Conservation (phyloP, 2,329 filamentous ascomycete genomes). For the Arachnopeziza araneosa region DNA sequence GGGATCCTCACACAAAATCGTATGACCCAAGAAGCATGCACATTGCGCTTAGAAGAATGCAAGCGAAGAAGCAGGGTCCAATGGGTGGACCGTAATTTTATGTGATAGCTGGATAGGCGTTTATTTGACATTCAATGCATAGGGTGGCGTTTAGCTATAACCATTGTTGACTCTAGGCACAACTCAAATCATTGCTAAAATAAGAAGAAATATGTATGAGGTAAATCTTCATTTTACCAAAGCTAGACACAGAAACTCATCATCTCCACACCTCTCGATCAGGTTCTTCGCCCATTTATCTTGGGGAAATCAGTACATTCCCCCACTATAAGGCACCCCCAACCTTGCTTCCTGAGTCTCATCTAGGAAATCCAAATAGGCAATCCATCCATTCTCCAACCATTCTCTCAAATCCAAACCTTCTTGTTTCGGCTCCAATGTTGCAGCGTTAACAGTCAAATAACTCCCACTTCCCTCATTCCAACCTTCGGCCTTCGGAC, state of each 20-base stretch:
- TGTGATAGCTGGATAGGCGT: not conserved
- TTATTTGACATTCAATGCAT: not conserved
- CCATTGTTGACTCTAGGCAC: not conserved
- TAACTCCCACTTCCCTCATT: slow-evolving; percentile 24
- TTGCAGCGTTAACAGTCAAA: slow-evolving; percentile 35
- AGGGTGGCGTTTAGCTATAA: not conserved
- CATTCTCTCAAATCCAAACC: slow-evolving; percentile 35
- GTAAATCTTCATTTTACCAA: not conserved
- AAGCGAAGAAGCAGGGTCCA: slow-evolving; percentile 36
- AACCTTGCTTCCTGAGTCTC: slow-evolving; percentile 10
- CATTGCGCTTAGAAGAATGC: slow-evolving; percentile 40
- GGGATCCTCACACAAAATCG: slow-evolving; percentile 47
- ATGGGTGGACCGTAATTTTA: not conserved
- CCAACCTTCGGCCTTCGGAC: slow-evolving; percentile 28
- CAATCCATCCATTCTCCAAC: slow-evolving; percentile 32
- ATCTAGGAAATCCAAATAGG: slow-evolving; percentile 21
- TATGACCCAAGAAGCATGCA: slow-evolving; percentile 30
- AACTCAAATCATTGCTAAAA: not conserved
- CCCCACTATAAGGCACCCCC: slow-evolving; percentile 20
- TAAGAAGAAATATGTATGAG: not conserved
- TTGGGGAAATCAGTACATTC: slow-evolving; percentile 21
- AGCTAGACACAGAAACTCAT: not conserved
- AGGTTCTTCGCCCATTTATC: not conserved
- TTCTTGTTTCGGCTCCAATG: slow-evolving; percentile 34
- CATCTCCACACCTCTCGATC: not conserved